A percentile compares a stretch with the other conserved stretches of the same genome.
These are phyloP conservation scores for Jimgerdemannia lactiflua DNA, from an alignment of 192 early-diverging fungal species.

Conservation along the genomic window DNA sequence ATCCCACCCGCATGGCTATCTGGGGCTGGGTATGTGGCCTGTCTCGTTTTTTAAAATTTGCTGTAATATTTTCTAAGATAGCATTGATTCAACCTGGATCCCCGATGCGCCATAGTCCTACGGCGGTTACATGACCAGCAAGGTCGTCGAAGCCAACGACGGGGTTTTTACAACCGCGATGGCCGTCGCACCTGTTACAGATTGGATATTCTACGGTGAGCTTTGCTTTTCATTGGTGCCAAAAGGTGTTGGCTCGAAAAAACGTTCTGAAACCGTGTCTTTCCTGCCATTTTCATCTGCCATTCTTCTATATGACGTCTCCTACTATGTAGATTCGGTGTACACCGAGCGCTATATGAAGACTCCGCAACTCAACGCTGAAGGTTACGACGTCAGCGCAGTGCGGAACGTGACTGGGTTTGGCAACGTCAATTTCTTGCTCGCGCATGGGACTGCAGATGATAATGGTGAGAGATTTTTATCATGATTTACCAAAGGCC, in stretches of 20 bases:
- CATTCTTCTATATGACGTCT: neutral
- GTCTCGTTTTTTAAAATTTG: too few relatives aligned
- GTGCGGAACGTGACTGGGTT: slow-evolving; percentile 84
- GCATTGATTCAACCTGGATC: neutral
- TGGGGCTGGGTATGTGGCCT: slow-evolving; percentile 86
- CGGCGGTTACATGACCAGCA: slow-evolving; percentile 86
- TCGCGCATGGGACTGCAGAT: slow-evolving; percentile 92
- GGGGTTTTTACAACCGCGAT: slow-evolving; percentile 83
- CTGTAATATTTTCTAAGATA: neutral
- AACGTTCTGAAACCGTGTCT: neutral
- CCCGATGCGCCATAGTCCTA: slow-evolving; percentile 56
- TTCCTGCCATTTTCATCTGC: neutral
- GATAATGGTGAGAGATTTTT: slow-evolving; percentile 53
- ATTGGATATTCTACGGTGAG: slow-evolving; percentile 72
- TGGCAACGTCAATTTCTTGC: slow-evolving; percentile 67
- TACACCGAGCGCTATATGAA: slow-evolving; percentile 99
- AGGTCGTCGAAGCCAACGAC: slow-evolving; percentile 80
- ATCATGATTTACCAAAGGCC: too few relatives aligned
- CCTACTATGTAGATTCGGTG: slow-evolving; percentile 59
- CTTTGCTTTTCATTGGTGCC: too few relatives aligned
- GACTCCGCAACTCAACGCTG: slow-evolving; percentile 72
- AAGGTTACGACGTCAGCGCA: slow-evolving; percentile 77
- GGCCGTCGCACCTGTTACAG: slow-evolving; percentile 95
- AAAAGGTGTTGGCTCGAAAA: too few relatives aligned
- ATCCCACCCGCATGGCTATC: slow-evolving; percentile 76